Percentiles rank a stretch among this genome's conserved stretches.
Conservation (phyloP, 257 asterid species). For the Rauvolfia tetraphylla region DNA sequence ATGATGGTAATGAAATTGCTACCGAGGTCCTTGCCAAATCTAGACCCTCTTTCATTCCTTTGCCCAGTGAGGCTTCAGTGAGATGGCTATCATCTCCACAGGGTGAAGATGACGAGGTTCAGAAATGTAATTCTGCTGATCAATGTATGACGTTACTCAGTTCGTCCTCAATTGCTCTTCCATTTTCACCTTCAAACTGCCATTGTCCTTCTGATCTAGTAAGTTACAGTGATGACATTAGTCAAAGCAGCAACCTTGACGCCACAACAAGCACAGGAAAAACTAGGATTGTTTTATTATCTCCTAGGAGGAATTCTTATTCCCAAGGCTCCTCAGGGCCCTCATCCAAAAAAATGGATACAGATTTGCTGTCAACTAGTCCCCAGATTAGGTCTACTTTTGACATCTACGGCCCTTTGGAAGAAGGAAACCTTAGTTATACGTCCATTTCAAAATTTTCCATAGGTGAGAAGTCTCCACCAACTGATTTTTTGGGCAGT, state of each 20-base stretch:
- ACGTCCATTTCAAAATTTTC: not conserved
- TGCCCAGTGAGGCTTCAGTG: slow-evolving; percentile 61
- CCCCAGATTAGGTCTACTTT: slow-evolving; percentile 16
- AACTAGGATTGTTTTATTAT: slow-evolving; percentile 19
- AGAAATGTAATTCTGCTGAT: slow-evolving; percentile 19
- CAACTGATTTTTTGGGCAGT: slow-evolving; percentile 37
- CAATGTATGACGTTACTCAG: slow-evolving; percentile 18
- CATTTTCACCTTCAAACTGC: slow-evolving; percentile 31
- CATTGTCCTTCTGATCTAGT: slow-evolving; percentile 28
- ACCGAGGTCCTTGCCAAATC: slow-evolving; percentile 17
- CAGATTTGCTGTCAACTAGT: slow-evolving; percentile 11
- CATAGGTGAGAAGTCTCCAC: slow-evolving; percentile 33
- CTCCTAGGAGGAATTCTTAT: slow-evolving; percentile 20
- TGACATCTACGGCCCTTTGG: slow-evolving; percentile 6
- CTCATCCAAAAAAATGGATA: slow-evolving; percentile 15
- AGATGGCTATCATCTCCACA: slow-evolving; percentile 55
- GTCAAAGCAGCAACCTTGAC: slow-evolving; percentile 20
- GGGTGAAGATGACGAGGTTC: slow-evolving; percentile 23
- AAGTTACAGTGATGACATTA: slow-evolving; percentile 18
- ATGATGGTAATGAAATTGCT: slow-evolving; percentile 18
- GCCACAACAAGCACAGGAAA: slow-evolving; percentile 20
- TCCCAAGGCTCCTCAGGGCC: slow-evolving; percentile 14
- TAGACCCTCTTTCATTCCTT: slow-evolving; percentile 43
- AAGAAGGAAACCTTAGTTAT: slow-evolving; percentile 11
- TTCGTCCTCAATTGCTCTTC: slow-evolving; percentile 19